Percentiles rank a stretch among this genome's conserved stretches.
Conservation (phyloP, 2,329 filamentous ascomycete genomes). For the Paraphoma sp. region DNA sequence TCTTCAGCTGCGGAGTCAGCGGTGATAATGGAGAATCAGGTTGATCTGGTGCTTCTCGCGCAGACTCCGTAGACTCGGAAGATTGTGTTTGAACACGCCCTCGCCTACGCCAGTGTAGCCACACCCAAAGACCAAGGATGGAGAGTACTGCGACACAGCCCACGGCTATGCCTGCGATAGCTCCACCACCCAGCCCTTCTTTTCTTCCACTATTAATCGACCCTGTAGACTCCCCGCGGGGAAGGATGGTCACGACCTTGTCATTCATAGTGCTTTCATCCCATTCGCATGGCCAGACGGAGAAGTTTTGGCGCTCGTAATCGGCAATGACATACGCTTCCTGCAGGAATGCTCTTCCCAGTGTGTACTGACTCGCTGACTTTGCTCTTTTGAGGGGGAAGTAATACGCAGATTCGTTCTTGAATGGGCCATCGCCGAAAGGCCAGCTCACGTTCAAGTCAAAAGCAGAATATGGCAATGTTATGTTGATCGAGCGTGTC, state of each 20-base stretch:
- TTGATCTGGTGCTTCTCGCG: background rate
- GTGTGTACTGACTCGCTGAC: conserved; percentile 38
- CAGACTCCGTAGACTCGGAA: background rate
- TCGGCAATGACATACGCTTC: conserved; percentile 38
- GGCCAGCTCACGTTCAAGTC: conserved; percentile 27
- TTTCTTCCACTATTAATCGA: background rate
- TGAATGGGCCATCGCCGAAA: conserved; percentile 49
- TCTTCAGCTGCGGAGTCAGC: conserved; percentile 1
- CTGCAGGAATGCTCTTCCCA: conserved; percentile 37
- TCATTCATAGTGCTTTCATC: conserved; percentile 7
- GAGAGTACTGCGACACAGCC: conserved; percentile 6
- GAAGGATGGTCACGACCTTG: conserved; percentile 14
- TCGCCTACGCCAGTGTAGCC: conserved; percentile 1
- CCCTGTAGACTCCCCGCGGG: background rate
- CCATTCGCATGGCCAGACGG: conserved; percentile 50
- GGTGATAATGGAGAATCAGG: background rate
- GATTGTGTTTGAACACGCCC: background rate
- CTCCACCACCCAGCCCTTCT: conserved; percentile 1
- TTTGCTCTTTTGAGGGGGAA: conserved; percentile 26
- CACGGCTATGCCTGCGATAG: conserved; percentile 13
- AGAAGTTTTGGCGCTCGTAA: conserved; percentile 26
- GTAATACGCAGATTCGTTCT: conserved; percentile 11
- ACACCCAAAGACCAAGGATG: background rate
- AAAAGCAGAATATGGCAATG: conserved; percentile 26
- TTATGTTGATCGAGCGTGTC: conserved; percentile 34